Evolutionary conservation across 2,329 filamentous ascomycete genomes (phyloP).

Genomic region (Claviceps arundinis): DNA sequence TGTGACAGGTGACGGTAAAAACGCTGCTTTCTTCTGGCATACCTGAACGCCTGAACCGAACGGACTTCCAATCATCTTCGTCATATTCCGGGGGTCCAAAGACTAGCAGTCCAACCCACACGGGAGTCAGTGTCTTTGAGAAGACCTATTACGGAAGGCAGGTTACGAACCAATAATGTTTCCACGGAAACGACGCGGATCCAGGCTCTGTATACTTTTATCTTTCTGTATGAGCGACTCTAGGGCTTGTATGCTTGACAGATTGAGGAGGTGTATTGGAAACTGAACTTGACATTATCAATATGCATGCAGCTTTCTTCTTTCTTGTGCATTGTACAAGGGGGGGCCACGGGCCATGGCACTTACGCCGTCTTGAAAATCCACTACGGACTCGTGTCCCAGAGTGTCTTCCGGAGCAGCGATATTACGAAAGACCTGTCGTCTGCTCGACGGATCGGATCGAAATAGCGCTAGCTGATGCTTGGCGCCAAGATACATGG

Average conservation of each 20-base stretch:
- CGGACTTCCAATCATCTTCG: constrained; percentile 56
- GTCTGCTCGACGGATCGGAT: constrained; percentile 41
- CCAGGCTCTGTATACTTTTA: constrained; percentile 35
- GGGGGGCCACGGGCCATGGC: background rate
- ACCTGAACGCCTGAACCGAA: constrained; percentile 36
- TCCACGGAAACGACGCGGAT: constrained; percentile 52
- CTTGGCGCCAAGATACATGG: constrained; percentile 51
- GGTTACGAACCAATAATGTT: constrained; percentile 50
- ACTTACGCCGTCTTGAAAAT: constrained; percentile 57
- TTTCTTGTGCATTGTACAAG: background rate
- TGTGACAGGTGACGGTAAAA: constrained; percentile 50
- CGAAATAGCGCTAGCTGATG: constrained; percentile 57
- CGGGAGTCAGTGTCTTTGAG: constrained; percentile 1
- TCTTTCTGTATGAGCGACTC: constrained; percentile 41
- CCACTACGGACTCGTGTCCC: constrained; percentile 51
- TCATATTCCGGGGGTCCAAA: constrained; percentile 50
- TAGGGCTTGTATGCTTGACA: constrained; percentile 50
- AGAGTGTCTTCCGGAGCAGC: constrained; percentile 44
- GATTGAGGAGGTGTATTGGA: constrained; percentile 54
- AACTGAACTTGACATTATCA: constrained; percentile 31
- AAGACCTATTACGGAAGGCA: background rate
- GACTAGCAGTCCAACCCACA: constrained; percentile 24
- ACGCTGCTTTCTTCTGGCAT: constrained; percentile 9
- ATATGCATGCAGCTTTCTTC: background rate
- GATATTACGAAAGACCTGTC: constrained; percentile 42